Conservation (phyloP, 2,329 filamentous ascomycete species). For the Orbilia javanica region DNA sequence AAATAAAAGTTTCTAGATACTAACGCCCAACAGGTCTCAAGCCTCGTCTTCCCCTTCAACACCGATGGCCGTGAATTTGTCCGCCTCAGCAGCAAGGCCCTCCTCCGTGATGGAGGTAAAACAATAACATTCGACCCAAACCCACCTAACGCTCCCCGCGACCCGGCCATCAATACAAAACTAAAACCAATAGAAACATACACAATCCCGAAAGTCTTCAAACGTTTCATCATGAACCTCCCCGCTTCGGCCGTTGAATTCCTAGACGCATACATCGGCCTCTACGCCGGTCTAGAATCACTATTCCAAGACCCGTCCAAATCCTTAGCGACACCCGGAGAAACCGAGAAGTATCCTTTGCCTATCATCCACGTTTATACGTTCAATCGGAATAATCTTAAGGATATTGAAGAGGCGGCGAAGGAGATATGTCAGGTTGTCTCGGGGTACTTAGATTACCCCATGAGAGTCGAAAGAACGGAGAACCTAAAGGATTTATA, state of each 20-base stretch:
- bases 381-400: slow-evolving; percentile 72
- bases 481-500: slow-evolving; percentile 62
- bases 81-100: slow-evolving; percentile 73
- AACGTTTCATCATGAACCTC: slow-evolving; percentile 98
- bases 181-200: slow-evolving; percentile 51
- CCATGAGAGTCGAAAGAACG: slow-evolving; percentile 71
- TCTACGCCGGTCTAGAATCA: slow-evolving; percentile 79
- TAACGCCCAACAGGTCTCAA: slow-evolving; percentile 31
- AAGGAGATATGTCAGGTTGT: slow-evolving; percentile 68
- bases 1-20: background rate
- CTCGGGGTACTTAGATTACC: slow-evolving; percentile 72
- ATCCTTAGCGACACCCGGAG: background rate
- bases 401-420: slow-evolving; percentile 79
- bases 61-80: slow-evolving; percentile 85
- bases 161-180: slow-evolving; percentile 57
- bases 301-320: slow-evolving; percentile 71
- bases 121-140: slow-evolving; percentile 70
- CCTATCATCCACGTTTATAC: slow-evolving; percentile 95
- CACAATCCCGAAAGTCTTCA: slow-evolving; percentile 70
- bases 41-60: slow-evolving; percentile 60
- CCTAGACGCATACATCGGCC: slow-evolving; percentile 79
- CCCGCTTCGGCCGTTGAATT: slow-evolving; percentile 91
- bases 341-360: slow-evolving; percentile 71
- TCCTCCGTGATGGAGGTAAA: slow-evolving; percentile 65
- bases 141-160: slow-evolving; percentile 65